A percentile compares a stretch with the other conserved stretches of the same genome.
These are phyloP conservation scores for Alternaria sp. DNA, from an alignment of 2,329 filamentous ascomycete genomes.

Conservation along the genomic window DNA sequence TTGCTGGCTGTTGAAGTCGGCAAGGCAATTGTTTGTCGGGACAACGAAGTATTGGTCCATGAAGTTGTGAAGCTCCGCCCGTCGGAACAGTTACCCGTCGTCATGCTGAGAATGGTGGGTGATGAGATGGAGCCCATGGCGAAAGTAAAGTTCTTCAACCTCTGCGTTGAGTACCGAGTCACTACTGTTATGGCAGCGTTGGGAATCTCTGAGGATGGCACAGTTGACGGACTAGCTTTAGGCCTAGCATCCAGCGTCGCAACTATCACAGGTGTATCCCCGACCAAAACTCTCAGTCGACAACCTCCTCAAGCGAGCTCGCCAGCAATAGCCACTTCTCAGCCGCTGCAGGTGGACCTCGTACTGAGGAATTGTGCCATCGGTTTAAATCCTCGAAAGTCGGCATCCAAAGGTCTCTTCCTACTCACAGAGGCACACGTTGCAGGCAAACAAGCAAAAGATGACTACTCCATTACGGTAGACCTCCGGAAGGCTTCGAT, in stretches of 20 bases:
- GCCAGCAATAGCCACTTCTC: conserved; percentile 33
- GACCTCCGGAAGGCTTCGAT: conserved; percentile 82
- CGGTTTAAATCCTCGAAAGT: conserved; percentile 81
- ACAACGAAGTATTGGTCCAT: conserved; percentile 76
- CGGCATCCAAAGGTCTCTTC: conserved; percentile 78
- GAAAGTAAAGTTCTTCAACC: conserved; percentile 84
- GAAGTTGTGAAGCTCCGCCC: conserved; percentile 59
- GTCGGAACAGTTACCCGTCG: conserved; percentile 65
- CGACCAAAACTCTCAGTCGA: conserved; percentile 53
- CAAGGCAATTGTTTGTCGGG: conserved; percentile 68
- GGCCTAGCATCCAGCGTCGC: conserved; percentile 81
- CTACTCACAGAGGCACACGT: conserved; percentile 81
- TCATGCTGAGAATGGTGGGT: conserved; percentile 90
- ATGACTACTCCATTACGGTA: conserved; percentile 69
- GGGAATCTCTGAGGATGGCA: conserved; percentile 70
- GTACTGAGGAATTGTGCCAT: conserved; percentile 81
- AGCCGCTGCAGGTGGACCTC: conserved; percentile 71
- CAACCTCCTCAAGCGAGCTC: conserved; percentile 42
- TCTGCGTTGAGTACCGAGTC: conserved; percentile 89
- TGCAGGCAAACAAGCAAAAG: conserved; percentile 70
- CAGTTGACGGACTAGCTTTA: conserved; percentile 72
- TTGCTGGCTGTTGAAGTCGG: conserved; percentile 80
- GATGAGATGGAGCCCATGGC: conserved; percentile 93
- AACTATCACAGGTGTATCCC: conserved; percentile 73
- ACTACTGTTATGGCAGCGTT: conserved; percentile 82